Evolutionary conservation across 2,329 filamentous ascomycete genomes (phyloP).

Genomic region (Podosphaera fusca): DNA sequence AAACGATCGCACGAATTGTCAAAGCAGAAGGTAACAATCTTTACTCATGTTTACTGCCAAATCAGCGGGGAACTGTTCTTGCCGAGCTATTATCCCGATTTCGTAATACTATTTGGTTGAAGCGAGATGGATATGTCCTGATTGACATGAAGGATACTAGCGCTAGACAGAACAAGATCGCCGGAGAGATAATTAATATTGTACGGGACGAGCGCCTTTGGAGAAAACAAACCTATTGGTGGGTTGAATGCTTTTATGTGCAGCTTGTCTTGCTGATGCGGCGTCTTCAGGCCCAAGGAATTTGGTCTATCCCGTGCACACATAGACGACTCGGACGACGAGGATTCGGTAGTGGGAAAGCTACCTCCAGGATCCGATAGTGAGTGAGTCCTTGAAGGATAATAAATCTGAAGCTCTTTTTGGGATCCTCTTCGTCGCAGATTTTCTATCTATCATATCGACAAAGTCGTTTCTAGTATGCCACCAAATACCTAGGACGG

Average conservation of each 20-base stretch:
- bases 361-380: conserved; percentile 58
- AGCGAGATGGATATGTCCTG: conserved; percentile 67
- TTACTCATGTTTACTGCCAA: conserved; percentile 55
- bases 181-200: conserved; percentile 79
- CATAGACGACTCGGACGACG: conserved; percentile 43
- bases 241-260: not conserved
- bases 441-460: conserved; percentile 9
- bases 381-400: conserved; percentile 14
- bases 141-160: conserved; percentile 47
- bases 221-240: conserved; percentile 83
- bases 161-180: conserved; percentile 50
- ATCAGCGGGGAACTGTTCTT: conserved; percentile 35
- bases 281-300: conserved; percentile 45
- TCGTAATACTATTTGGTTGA: conserved; percentile 84
- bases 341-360: conserved; percentile 60
- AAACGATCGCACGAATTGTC: conserved; percentile 50
- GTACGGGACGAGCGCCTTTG: conserved; percentile 79
- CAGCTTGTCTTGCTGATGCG: not conserved
- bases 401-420: conserved; percentile 6
- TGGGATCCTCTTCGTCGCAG: conserved; percentile 1
- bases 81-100: conserved; percentile 70
- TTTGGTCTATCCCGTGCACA: conserved; percentile 44
- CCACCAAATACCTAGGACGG: conserved; percentile 25
- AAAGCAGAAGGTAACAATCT: conserved; percentile 76
- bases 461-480: conserved; percentile 17